Base-by-base conservation (phyloP, 306 rosid genomes). In the Pyrus bretschneideri region DNA sequence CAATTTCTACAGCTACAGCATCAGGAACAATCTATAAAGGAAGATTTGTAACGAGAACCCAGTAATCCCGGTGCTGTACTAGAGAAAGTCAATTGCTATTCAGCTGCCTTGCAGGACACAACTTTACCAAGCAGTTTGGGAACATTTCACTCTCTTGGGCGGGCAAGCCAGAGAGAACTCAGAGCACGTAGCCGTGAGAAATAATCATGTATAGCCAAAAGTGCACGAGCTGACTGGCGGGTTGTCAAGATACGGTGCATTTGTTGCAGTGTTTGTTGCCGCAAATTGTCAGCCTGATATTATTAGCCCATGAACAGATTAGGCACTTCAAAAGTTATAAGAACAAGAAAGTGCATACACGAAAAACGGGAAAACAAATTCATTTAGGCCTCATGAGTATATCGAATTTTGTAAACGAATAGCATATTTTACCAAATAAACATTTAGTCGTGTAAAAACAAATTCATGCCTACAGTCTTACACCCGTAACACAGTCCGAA, bases 101-200 rank as follows among this genome's bases (percentile, higher is more conserved):
- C 60, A 73, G 75, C 68, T 58, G 49, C 31, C 67, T 73, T 65
- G 78, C 76, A n/a, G 71, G 70, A 69, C 65, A 70, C 71, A 67
- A 62, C 44, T 8, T 49, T 33, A 74, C 69, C 66, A 35, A 69
- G 58, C 71, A 80, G 59, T 57, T 75, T 10, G 45, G 52, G n/a
- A 27, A 8, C 78, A 11, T 76, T 60, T 85, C 81, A 92, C 71
- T 93, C 97, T 87, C 91, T 87, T 0, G 99, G 99, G 18, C 99
- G 99, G 44, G 99, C 97, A 51, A 90, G 89, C 99, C 99, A 95
- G 62, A 95, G 97, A 4, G 99, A 90, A 79, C 99, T 95, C 17
- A 95, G 99, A 79, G 97, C 97, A 0, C 97, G 99, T 21, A 95
- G 86, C 30, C 99, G 82, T 0, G 97, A 87, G 84, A 90, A 90